phyloP scores from a whole-genome alignment of 78 protist species.

The Isochrysis galbana region DNA sequence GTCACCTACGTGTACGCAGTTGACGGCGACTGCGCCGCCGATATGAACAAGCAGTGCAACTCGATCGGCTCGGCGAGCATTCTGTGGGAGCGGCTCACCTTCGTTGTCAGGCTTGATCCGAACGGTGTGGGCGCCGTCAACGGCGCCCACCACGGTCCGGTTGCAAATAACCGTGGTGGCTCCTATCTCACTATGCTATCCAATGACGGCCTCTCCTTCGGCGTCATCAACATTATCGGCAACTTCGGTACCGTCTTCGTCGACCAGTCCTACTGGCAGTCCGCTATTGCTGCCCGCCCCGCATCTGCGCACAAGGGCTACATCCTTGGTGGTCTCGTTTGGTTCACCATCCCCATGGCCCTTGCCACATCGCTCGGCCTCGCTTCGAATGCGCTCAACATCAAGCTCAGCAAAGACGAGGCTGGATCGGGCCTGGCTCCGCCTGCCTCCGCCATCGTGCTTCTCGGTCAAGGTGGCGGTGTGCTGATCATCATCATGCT shows the following conservation, averaged over 20 bases:
- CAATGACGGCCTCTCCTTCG: slow-evolving; percentile 32
- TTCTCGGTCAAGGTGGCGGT: slow-evolving; percentile 26
- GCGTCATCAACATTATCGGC: slow-evolving; percentile 46
- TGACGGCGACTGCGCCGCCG: neutral
- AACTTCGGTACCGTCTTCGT: slow-evolving; percentile 46
- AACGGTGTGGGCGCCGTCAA: neutral
- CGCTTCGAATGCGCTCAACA: slow-evolving; percentile 27
- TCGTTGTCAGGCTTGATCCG: neutral
- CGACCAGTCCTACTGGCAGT: slow-evolving; percentile 57
- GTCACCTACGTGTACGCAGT: neutral
- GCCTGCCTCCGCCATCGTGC: neutral
- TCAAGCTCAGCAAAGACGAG: neutral
- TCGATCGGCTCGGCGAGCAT: neutral
- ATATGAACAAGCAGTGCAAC: neutral
- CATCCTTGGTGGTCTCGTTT: slow-evolving; percentile 38
- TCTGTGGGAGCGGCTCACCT: neutral
- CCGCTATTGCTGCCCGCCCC: slow-evolving; percentile 36
- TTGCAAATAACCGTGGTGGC: neutral
- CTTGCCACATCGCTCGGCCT: slow-evolving; percentile 48
- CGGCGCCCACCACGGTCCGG: neutral
- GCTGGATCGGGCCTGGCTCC: neutral
- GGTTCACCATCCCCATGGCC: slow-evolving; percentile 43
- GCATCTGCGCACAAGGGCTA: slow-evolving; percentile 26
- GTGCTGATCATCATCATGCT: neutral
- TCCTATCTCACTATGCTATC: slow-evolving; percentile 31